Evolutionary conservation across 2,329 filamentous ascomycete species (phyloP).

Genomic region (Sporothrix schenckii): DNA sequence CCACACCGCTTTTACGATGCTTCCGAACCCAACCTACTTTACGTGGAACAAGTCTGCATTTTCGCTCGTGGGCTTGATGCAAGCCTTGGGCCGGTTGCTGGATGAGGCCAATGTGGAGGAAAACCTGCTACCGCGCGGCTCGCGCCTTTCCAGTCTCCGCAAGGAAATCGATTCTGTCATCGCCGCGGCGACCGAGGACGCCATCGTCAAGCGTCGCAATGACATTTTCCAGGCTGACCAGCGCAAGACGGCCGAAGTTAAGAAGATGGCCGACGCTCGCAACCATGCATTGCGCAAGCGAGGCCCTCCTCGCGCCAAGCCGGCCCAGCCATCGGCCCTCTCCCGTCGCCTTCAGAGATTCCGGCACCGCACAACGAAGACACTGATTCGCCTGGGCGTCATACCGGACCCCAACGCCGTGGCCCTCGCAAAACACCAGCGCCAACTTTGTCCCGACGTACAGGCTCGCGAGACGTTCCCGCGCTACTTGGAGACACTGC

Average conservation of each 20-base stretch:
- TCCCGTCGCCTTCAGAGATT: slow-evolving; percentile 12
- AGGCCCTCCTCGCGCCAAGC: background rate
- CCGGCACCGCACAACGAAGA: background rate
- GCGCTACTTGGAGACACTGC: slow-evolving; percentile 47
- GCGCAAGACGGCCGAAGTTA: slow-evolving; percentile 1
- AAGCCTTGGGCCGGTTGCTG: slow-evolving; percentile 28
- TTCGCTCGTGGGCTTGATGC: slow-evolving; percentile 49
- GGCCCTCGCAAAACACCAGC: background rate
- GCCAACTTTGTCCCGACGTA: background rate
- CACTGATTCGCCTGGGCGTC: background rate
- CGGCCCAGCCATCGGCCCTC: background rate
- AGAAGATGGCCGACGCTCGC: background rate
- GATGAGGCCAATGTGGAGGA: background rate
- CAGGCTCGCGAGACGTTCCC: slow-evolving; percentile 37
- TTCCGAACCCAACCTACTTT: slow-evolving; percentile 60
- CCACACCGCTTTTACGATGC: slow-evolving; percentile 55
- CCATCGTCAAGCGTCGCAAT: background rate
- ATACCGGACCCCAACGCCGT: background rate
- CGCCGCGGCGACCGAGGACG: slow-evolving; percentile 39
- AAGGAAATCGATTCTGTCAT: slow-evolving; percentile 38
- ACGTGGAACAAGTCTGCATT: slow-evolving; percentile 56
- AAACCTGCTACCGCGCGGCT: background rate
- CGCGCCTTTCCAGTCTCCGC: slow-evolving; percentile 19
- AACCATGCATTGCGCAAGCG: background rate
- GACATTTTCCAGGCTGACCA: background rate